These are phyloP conservation scores for Scheffersomyces illinoinensis DNA, from an alignment of 1,139 yeast genomes.

Conservation along the genomic window DNA sequence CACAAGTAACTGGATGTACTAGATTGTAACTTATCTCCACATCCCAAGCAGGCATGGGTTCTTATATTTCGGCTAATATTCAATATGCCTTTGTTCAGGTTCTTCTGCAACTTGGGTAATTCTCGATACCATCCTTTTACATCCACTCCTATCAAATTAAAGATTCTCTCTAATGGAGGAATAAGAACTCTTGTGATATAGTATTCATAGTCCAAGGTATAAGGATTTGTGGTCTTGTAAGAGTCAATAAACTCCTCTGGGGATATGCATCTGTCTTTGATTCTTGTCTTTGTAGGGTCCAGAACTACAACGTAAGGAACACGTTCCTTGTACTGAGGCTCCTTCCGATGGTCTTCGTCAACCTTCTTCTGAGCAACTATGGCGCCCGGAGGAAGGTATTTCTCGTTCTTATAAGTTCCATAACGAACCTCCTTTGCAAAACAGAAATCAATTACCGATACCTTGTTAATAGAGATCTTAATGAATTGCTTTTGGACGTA, in stretches of 20 bases:
- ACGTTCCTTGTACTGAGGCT: constrained; percentile 86
- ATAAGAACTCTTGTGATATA: constrained; percentile 79
- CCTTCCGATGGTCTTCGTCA: constrained; percentile 66
- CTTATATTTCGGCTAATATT: constrained; percentile 15
- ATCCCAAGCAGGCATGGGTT: constrained; percentile 24
- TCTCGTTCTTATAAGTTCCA: constrained; percentile 76
- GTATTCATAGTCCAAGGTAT: constrained; percentile 73
- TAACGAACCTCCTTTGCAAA: constrained; percentile 88
- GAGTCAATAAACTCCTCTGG: constrained; percentile 69
- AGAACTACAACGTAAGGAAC: constrained; percentile 81
- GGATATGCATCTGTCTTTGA: constrained; percentile 76
- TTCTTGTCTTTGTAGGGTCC: constrained; percentile 63
- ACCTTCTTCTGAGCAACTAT: constrained; percentile 64
- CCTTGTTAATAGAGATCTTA: constrained; percentile 60
- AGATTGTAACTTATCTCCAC: constrained; percentile 17
- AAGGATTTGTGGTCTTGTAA: constrained; percentile 28
- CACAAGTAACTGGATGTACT: constrained; percentile 17
- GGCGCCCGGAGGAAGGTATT: constrained; percentile 89
- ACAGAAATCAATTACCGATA: constrained; percentile 79
- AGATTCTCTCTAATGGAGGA: constrained; percentile 86
- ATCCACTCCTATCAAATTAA: constrained; percentile 82
- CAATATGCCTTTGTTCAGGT: constrained; percentile 7
- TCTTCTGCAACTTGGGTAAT: constrained; percentile 47
- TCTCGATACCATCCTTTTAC: constrained; percentile 76
- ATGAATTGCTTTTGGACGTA: constrained; percentile 66